Evolutionary conservation across 768 basidiomycete genomes (phyloP), one percentile per base, ranked within the genome.

Genomic region (Kwoniella europaea): DNA sequence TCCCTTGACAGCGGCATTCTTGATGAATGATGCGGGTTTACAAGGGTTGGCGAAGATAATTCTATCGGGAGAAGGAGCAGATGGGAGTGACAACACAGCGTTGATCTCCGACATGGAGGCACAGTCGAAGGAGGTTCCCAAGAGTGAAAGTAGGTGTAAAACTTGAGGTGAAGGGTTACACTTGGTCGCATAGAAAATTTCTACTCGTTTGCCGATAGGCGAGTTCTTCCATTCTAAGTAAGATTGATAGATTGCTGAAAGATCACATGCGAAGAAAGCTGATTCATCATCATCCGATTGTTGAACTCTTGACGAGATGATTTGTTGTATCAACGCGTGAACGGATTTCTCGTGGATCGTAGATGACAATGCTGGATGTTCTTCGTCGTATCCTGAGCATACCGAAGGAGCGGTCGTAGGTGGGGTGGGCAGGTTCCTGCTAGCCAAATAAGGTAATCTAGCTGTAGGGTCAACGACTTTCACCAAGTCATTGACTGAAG

Each of bases 1-100:
- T 22, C 91, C 90, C 42, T 86, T 84, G 76, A 88, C 89, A 53
- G 90, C 90, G 16, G 97, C 92, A 76, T 89, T 88, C 60, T 94
- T 91, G 77, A 99, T 88, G 86, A 95, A 98, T 0, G 94, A 96
- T 12, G 89, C 87, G 2, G 97, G 92, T 85, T 99, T 99, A 90
- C 97, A 98, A 0, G 97, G 97, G 85, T 99, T 99, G 74, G 97
- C 97, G 79, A 94, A 99, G 81, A 98, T 93, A 86, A 99, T 91
- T 68, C 91, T 88, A 65, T 88, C 87, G 4, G 95, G 90, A 58
- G 88, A 87, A 63, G 96, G 88, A 44, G 78, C 79, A 5, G 68
- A 55, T 4, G 91, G 90, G 3, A 94, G 84, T 12, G 85, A 85
- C 27, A 97, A 86, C 29, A 98, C 91, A 72, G 89, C 88, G 22